A percentile compares a stretch with the other conserved stretches of the same genome.
Evolutionary conservation across 305 asterid species (phyloP).

Genomic region (Fraxinus latifolia): DNA sequence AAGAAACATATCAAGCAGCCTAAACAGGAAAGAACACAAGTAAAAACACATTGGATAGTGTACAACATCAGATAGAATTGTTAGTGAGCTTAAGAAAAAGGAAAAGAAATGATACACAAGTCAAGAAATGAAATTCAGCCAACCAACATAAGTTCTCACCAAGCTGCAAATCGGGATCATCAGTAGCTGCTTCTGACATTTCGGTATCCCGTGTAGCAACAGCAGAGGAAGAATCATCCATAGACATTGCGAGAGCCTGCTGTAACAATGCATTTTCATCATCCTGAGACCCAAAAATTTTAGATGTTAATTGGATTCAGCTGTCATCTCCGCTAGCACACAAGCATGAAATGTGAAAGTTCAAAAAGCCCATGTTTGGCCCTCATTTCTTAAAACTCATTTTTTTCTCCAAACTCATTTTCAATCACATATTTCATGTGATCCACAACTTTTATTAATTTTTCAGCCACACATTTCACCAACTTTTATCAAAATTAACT

Average conservation of each 20-base stretch:
- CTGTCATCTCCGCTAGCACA: background rate
- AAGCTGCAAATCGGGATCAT: constrained; percentile 83
- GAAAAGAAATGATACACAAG: background rate
- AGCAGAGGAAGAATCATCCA: constrained; percentile 72
- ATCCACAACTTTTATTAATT: background rate
- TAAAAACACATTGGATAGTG: background rate
- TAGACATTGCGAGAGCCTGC: constrained; percentile 93
- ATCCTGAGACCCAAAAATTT: constrained; percentile 48
- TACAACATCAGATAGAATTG: background rate
- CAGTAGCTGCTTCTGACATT: constrained; percentile 89
- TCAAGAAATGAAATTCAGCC: background rate
- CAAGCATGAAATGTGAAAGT: constrained; percentile 14
- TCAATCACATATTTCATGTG: background rate
- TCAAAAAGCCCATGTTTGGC: background rate
- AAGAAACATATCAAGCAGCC: background rate
- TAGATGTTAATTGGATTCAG: constrained; percentile 13
- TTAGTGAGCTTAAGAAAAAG: background rate
- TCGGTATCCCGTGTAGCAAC: constrained; percentile 69
- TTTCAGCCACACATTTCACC: background rate
- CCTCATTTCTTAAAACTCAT: background rate
- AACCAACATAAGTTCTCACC: constrained; percentile 44
- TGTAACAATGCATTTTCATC: constrained; percentile 90
- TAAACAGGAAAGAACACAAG: background rate
- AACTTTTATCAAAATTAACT: background rate
- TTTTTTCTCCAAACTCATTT: background rate